Evolutionary conservation across 2,329 filamentous ascomycete species (phyloP).

Genomic region (Tolypocladium cylindrosporum): DNA sequence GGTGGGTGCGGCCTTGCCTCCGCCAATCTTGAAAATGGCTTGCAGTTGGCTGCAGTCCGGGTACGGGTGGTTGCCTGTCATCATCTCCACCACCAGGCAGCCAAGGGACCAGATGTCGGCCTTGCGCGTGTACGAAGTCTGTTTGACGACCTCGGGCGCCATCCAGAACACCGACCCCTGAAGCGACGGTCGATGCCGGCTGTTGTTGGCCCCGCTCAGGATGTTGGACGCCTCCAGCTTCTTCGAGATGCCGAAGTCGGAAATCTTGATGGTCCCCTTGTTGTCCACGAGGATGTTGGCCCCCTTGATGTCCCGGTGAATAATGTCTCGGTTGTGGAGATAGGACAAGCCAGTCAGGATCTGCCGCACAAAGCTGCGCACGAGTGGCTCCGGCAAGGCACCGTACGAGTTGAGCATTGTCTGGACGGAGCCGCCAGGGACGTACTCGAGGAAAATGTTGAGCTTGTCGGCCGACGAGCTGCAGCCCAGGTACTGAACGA

Average conservation of each 20-base stretch:
- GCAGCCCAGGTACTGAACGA: conserved; percentile 95
- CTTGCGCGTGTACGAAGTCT: conserved; percentile 95
- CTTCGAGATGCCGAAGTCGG: conserved; percentile 97
- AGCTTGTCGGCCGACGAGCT: conserved; percentile 84
- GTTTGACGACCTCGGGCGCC: conserved; percentile 96
- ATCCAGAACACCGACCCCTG: conserved; percentile 99
- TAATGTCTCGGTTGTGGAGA: conserved; percentile 88
- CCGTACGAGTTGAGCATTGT: conserved; percentile 99
- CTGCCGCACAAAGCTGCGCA: conserved; percentile 93
- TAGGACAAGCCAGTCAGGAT: conserved; percentile 90
- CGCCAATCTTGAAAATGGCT: conserved; percentile 97
- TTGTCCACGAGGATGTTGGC: conserved; percentile 98
- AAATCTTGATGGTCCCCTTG: conserved; percentile 98
- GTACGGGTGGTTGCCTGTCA: conserved; percentile 92
- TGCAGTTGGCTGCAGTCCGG: conserved; percentile 95
- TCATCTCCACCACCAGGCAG: conserved; percentile 97
- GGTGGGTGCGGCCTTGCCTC: conserved; percentile 74
- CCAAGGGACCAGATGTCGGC: conserved; percentile 98
- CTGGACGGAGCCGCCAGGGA: conserved; percentile 92
- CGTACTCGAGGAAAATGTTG: conserved; percentile 99
- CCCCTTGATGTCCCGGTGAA: conserved; percentile 97
- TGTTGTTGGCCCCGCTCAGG: conserved; percentile 57
- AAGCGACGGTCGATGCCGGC: conserved; percentile 65
- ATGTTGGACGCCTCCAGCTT: conserved; percentile 89
- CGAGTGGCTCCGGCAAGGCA: conserved; percentile 82